Evolutionary conservation across 208 protist genomes (phyloP), one percentile per base, ranked within the genome.

Genomic region (Leishmania lainsoni): DNA sequence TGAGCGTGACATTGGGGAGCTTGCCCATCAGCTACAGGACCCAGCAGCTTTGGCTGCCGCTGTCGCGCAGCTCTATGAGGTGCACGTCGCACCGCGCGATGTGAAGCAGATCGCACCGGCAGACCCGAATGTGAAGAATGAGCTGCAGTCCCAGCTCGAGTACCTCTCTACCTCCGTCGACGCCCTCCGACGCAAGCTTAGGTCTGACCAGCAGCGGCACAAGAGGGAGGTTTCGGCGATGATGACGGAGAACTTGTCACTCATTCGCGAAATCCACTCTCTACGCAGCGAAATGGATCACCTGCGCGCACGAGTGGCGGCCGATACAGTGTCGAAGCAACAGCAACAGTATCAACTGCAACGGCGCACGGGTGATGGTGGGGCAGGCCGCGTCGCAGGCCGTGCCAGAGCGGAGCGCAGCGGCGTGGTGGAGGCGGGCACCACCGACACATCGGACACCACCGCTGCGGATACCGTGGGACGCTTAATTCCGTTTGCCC

Each of bases 221-320:
- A 93, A 92, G 75, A 81, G 87, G 70, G 97, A 99, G 86, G 96
- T 94, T 61, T 95, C 90, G 20, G 89, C 83, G 42, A 97, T 99
- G 90, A 99, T 99, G 97, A 84, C 95, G 45, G 98, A 99, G 88
- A 99, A 99, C 87, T 86, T 99, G 29, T 69, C 87, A 5, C 94
- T 99, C 29, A 99, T 99, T 84, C 91, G 90, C 54, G 98, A 99
- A 80, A 99, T 99, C 84, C 98, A 99, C 88, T 87, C 93, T 17
- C 89, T 99, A 66, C 95, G 98, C 5, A 81, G 87, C 22, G 98
- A 99, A 78, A 94, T 99, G 58, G 87, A 93, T 49, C 76, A 92
- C 20, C 84, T 98, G 66, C 90, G 93, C 45, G 91, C 89, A 8
- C 83, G 88, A 20, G 86, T 93, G 12, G 88, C 90, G 12, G 84